Percentiles rank a stretch among this genome's conserved stretches.
phyloP scores from a whole-genome alignment of 345 rosid species.

The Arabidopsis thaliana region TAIR10.1 NC_003071.7:15958501-15959000 shows the following conservation, averaged over 20 bases:
- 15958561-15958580: not conserved
- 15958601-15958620: not conserved
- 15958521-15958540: not conserved
- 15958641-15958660: not conserved
- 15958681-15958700: not conserved
- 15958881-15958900: no score
- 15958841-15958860: no score
- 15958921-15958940: no score
- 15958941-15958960: no score
- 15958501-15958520: not conserved
- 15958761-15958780: no score
- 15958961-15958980: not conserved
- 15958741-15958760: no score
- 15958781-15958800: no score
- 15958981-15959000: not conserved
- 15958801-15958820: no score
- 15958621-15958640: not conserved
- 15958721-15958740: not conserved
- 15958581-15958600: not conserved
- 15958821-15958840: no score
- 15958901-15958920: no score
- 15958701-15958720: not conserved
- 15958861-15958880: no score
- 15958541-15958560: not conserved
- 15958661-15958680: not conserved